These are phyloP conservation scores for Wickerhamomyces alni DNA, from an alignment of 805 yeast genomes.

Conservation along the genomic window DNA sequence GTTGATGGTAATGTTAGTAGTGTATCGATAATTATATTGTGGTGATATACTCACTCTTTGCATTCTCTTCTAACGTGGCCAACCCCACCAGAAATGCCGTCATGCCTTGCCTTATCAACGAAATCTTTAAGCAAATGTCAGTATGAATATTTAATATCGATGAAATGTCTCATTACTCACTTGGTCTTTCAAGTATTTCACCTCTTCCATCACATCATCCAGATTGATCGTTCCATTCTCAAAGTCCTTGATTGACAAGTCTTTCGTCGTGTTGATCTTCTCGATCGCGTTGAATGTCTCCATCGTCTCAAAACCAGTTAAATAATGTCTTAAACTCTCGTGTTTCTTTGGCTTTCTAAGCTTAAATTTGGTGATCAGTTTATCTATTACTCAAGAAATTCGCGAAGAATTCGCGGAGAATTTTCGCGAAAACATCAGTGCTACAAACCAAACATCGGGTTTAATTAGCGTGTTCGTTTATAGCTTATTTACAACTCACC, in stretches of 20 bases:
- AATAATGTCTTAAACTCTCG: too few species aligned
- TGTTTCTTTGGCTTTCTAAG: not conserved
- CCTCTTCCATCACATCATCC: conserved; percentile 29
- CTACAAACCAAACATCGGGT: too few species aligned
- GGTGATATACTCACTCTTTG: conserved; percentile 16
- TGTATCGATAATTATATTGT: too few species aligned
- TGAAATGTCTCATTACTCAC: conserved; percentile 10
- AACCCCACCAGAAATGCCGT: conserved; percentile 28
- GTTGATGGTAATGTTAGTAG: conserved; percentile 1
- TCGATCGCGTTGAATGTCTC: conserved; percentile 25
- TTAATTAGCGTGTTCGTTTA: too few species aligned
- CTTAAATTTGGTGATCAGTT: too few species aligned
- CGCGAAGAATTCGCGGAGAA: too few species aligned
- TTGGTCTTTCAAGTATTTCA: conserved; percentile 26
- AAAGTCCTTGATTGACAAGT: conserved; percentile 32
- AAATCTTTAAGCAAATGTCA: conserved; percentile 15
- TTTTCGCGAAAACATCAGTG: too few species aligned
- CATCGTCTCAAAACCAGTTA: too few species aligned
- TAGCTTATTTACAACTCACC: not conserved
- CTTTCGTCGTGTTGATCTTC: conserved; percentile 17
- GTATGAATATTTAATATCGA: conserved; percentile 2
- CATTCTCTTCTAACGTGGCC: conserved; percentile 33
- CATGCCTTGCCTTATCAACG: conserved; percentile 35
- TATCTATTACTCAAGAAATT: too few species aligned
- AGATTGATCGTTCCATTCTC: conserved; percentile 33